These are phyloP conservation scores for Pharnaceum exiguum DNA, from an alignment of 148 eudicot genomes.

Conservation along the genomic window DNA sequence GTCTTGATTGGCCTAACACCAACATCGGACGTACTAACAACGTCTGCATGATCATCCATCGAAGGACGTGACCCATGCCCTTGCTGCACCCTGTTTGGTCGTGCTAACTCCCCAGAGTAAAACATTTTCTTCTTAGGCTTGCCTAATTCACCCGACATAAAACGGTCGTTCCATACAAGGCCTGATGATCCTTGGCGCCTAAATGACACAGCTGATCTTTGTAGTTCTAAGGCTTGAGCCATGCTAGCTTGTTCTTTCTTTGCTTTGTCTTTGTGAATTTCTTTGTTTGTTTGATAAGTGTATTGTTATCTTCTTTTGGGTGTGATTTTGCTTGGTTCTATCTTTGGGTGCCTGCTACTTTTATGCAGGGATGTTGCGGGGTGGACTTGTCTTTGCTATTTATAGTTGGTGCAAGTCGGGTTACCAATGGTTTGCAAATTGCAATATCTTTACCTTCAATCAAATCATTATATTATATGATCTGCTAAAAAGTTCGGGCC, in stretches of 20 bases:
- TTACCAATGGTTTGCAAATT: background rate
- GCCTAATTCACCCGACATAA: constrained; percentile 18
- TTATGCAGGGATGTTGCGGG: background rate
- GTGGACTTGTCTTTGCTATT: background rate
- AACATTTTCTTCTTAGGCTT: background rate
- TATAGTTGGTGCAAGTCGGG: background rate
- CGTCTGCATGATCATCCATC: background rate
- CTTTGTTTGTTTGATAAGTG: too few species aligned
- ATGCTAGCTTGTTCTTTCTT: background rate
- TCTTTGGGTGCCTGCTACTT: background rate
- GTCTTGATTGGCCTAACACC: constrained; percentile 17
- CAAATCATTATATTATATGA: background rate
- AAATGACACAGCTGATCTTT: constrained; percentile 56
- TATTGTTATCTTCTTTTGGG: background rate
- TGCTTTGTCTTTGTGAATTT: background rate
- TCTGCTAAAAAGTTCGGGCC: too few species aligned
- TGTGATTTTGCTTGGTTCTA: background rate
- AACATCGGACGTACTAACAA: background rate
- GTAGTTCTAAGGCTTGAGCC: constrained; percentile 22
- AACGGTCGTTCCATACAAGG: constrained; percentile 48
- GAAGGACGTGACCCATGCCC: background rate
- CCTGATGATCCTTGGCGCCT: constrained; percentile 71
- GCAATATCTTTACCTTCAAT: background rate
- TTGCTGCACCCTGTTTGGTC: constrained; percentile 5
- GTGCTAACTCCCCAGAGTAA: constrained; percentile 14